Base-by-base conservation (phyloP, 768 basidiomycete genomes). In the Pleurotus pulmonarius region DNA sequence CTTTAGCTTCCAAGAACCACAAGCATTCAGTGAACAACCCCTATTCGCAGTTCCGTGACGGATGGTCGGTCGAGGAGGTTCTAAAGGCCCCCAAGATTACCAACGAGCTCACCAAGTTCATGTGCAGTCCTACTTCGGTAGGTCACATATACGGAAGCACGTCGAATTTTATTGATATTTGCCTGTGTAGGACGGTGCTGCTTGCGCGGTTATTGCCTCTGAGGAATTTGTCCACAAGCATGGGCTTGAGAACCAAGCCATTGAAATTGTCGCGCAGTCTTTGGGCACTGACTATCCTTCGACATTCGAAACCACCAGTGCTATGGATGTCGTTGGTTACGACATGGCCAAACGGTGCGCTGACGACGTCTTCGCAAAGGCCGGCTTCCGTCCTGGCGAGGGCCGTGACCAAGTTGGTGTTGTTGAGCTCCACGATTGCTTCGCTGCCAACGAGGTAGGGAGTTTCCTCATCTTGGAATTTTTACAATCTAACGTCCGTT, bases 121-220 rank as follows among this genome's bases (percentile, higher is more conserved):
- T 92, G 89, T 93, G 90, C 65, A 92, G 88, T 62, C 91, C 91
- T 0, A 94, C 91, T 29, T 92, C 83, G 37, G 88, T 82, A 58
- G 57, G 77, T 67, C 11, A 22, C 25, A 13, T n/a, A 56, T 38
- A 16, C 18, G 5, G 16, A 3, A 8, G 24, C 26, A 15, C 38
- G 46, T 26, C 56, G 37, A 34, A 8, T n/a, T 15, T 56, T 11
- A 46, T 45, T 18, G 46, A 20, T 51, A 24, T 57, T 34, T 46
- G 46, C 39, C 26, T 46, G 57, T 44, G 25, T 47, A 88, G 88
- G 87, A 90, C 61, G 87, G 87, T 18, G 87, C 87, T 20, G 88
- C 87, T 1, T 86, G 85, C 60, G 88, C 87, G 58, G 78, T 94
- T 54, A 75, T 94, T 24, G 90, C 85, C 4, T 90, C 88, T 0